phyloP scores from a whole-genome alignment of 1,139 yeast genomes.

The Diutina rugosa region DNA sequence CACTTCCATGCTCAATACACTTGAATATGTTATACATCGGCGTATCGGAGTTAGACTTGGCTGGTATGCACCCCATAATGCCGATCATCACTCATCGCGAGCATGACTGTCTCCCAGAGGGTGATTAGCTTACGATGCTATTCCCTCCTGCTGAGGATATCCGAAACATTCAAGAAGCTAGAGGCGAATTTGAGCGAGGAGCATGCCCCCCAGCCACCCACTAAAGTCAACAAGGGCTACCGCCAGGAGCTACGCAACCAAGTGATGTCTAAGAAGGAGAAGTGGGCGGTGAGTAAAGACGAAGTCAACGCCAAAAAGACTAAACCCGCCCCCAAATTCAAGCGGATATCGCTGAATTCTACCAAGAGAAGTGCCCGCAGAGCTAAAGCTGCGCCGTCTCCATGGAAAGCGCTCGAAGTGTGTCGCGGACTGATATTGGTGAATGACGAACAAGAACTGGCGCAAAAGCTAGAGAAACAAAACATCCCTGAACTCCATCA shows the following conservation, averaged over 20 bases:
- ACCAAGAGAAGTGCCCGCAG: neutral
- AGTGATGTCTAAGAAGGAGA: neutral
- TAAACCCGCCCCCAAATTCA: neutral
- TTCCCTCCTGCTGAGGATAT: neutral
- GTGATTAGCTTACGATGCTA: neutral
- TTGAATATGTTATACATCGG: no score
- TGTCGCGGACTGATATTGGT: neutral
- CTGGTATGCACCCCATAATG: neutral
- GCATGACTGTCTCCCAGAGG: neutral
- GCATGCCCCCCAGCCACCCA: neutral
- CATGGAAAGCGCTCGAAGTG: neutral
- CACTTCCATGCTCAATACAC: neutral
- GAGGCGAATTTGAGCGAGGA: neutral
- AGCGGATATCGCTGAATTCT: neutral
- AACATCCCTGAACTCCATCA: constrained; percentile 39
- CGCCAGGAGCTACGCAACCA: neutral
- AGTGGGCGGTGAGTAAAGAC: neutral
- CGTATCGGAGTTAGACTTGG: no score
- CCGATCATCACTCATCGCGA: neutral
- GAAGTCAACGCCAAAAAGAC: neutral
- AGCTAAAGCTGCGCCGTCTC: neutral
- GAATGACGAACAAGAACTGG: neutral
- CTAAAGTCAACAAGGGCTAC: neutral
- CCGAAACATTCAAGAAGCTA: neutral
- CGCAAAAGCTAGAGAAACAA: constrained; percentile 10